Conservation (phyloP, 805 yeast genomes). For the Cyberlindnera meyerae region DNA sequence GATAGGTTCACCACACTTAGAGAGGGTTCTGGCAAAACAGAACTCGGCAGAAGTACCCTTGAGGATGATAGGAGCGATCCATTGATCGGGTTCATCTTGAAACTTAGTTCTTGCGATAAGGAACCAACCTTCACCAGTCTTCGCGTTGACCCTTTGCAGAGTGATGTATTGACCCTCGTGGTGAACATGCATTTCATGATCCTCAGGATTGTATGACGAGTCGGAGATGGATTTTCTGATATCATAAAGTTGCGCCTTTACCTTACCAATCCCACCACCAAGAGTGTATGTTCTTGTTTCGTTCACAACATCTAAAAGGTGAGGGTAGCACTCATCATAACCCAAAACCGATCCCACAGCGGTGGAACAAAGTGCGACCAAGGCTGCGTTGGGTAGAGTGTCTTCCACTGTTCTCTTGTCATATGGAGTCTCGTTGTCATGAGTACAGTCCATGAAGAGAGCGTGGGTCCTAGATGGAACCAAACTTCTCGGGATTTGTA, state of each 20-base stretch:
- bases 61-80: conserved; percentile 50
- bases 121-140: conserved; percentile 84
- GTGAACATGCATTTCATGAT: conserved; percentile 90
- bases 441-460: conserved; percentile 95
- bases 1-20: conserved; percentile 44
- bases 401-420: conserved; percentile 93
- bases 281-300: conserved; percentile 63
- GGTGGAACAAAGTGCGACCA: conserved; percentile 87
- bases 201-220: conserved; percentile 41
- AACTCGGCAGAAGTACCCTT: conserved; percentile 56
- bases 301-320: conserved; percentile 69
- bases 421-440: conserved; percentile 85
- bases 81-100: conserved; percentile 39
- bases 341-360: conserved; percentile 95
- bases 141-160: conserved; percentile 78
- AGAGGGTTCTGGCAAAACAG: conserved; percentile 54
- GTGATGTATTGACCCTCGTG: conserved; percentile 92
- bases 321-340: conserved; percentile 87
- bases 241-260: conserved; percentile 55
- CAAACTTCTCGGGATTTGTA: conserved; percentile 62
- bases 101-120: conserved; percentile 86
- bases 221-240: conserved; percentile 55
- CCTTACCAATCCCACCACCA: conserved; percentile 63
- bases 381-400: conserved; percentile 90
- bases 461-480: conserved; percentile 83